Conservation (phyloP, 177 flowering plant genomes). For the Vitis hybrid region DNA sequence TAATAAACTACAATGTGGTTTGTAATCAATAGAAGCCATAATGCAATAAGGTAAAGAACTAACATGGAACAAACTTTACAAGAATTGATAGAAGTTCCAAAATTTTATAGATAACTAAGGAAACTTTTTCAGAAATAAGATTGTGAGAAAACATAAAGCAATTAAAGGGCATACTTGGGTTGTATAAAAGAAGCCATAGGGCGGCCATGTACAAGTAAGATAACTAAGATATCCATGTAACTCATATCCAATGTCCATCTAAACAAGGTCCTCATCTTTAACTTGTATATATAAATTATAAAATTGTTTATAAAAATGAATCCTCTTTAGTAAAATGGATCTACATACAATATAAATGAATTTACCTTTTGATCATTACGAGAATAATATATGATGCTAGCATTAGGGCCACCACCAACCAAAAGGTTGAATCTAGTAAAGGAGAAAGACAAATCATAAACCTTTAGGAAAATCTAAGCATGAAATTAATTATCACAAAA, state of each 20-base stretch:
- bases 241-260: slow-evolving; percentile 97
- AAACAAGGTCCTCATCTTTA: slow-evolving; percentile 70
- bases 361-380: slow-evolving; percentile 87
- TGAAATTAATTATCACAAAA: not conserved
- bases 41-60: too few species aligned
- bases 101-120: too few species aligned
- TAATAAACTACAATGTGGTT: not conserved
- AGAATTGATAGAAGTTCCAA: too few species aligned
- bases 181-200: slow-evolving; percentile 73
- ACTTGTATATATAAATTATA: slow-evolving; percentile 44
- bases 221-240: slow-evolving; percentile 95
- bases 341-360: slow-evolving; percentile 4
- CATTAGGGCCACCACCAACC: slow-evolving; percentile 96
- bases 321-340: not conserved
- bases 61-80: too few species aligned
- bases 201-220: slow-evolving; percentile 97
- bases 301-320: not conserved
- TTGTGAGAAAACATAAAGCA: not conserved
- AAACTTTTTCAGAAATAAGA: not conserved
- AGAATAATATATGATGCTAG: slow-evolving; percentile 89
- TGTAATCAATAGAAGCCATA: too few species aligned
- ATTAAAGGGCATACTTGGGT: slow-evolving; percentile 53
- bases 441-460: slow-evolving; percentile 4
- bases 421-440: slow-evolving; percentile 86
- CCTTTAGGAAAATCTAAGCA: not conserved